Evolutionary conservation across 2,329 filamentous ascomycete genomes (phyloP).

Genomic region (Colletotrichum destructivum): DNA sequence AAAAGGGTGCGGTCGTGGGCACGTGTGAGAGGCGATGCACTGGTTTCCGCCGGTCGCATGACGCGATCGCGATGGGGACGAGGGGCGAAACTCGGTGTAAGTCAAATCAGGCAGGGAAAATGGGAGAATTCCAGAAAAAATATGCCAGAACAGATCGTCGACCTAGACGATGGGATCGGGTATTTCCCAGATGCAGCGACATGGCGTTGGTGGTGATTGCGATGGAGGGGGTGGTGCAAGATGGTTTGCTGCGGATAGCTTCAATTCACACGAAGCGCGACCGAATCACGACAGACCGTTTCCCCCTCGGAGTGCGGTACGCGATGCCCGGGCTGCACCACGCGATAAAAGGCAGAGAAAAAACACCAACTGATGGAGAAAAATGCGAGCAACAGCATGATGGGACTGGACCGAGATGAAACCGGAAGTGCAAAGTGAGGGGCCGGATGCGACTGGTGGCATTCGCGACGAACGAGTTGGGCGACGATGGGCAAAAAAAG

Average conservation of each 20-base stretch:
- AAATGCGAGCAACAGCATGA: conserved; percentile 18
- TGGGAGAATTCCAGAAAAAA: conserved; percentile 38
- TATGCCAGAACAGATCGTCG: conserved; percentile 20
- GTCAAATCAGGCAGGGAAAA: conserved; percentile 37
- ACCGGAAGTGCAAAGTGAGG: conserved; percentile 19
- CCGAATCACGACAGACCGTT: conserved; percentile 16
- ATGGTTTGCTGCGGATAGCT: conserved; percentile 41
- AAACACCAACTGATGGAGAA: conserved; percentile 28
- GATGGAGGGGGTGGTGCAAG: conserved; percentile 35
- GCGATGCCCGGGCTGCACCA: conserved; percentile 23
- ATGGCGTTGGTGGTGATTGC: conserved; percentile 16
- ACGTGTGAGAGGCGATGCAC: conserved; percentile 4
- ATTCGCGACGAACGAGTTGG: conserved; percentile 24
- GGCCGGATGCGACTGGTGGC: conserved; percentile 34
- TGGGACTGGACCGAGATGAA: conserved; percentile 14
- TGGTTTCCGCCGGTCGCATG: conserved; percentile 30
- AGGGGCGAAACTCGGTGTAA: conserved; percentile 40
- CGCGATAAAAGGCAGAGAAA: not conserved
- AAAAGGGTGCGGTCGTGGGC: not conserved
- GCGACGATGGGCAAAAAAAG: conserved; percentile 30
- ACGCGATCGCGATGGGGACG: conserved; percentile 9
- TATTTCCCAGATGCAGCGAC: conserved; percentile 15
- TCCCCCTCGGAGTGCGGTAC: not conserved
- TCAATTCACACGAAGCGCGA: conserved; percentile 34
- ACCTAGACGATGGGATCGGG: conserved; percentile 28